phyloP scores from a whole-genome alignment of 257 asterid genomes.

The Solanum chmielewskii region DNA sequence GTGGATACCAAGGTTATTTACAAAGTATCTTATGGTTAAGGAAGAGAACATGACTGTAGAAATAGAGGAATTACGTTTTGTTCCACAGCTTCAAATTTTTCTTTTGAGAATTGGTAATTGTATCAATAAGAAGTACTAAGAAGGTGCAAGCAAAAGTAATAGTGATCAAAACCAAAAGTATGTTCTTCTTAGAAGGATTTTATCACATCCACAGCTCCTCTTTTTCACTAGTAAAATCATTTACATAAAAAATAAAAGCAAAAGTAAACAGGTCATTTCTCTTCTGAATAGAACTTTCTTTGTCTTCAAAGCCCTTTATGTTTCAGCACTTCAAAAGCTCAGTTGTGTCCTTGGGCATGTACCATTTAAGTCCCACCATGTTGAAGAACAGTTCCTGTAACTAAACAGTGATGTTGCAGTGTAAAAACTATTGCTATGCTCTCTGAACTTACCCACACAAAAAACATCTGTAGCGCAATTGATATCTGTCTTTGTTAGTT shows the following conservation, averaged over 20 bases:
- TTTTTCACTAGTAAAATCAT: neutral
- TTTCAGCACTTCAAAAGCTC: neutral
- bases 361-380: neutral
- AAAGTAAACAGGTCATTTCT: neutral
- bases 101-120: neutral
- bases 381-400: neutral
- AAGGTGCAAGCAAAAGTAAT: neutral
- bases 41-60: neutral
- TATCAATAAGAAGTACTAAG: neutral
- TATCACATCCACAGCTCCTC: neutral
- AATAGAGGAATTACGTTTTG: neutral
- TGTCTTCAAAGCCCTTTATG: neutral
- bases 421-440: neutral
- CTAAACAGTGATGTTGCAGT: neutral
- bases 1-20: neutral
- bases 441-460: neutral
- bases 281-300: neutral
- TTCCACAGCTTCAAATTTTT: neutral
- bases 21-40: neutral
- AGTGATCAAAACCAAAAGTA: neutral
- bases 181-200: neutral
- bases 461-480: neutral
- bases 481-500: neutral
- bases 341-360: neutral
- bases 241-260: neutral